Evolutionary conservation across 2,329 filamentous ascomycete species (phyloP), one percentile per base, ranked within the genome.

Genomic region (Penicillium sp.): DNA sequence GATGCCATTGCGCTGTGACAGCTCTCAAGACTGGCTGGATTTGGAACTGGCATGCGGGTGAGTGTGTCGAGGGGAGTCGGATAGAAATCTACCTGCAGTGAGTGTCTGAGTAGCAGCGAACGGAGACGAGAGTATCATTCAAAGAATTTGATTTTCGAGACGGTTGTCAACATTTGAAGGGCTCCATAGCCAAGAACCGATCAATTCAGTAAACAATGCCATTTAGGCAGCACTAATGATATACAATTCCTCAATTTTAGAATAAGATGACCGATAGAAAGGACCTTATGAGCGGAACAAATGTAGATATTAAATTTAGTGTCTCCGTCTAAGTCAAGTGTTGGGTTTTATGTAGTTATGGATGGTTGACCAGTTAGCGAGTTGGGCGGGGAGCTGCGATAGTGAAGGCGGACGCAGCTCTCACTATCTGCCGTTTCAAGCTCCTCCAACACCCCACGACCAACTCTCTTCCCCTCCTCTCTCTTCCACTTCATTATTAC

Each of bases 371-470:
- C 48, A 50, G 48, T 50, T 50, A 37, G 48, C 48, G 48, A 14
- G 23, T 26, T 25, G 37, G 16, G 48, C 35, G 48, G 48, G 33
- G 48, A 50, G 35, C 47, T 37, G 16, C 26, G 45, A 27, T 47
- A 54, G 43, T 48, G 50, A 64, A 63, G 61, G 58, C 61, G 64
- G 63, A 60, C 55, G 29, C 53, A 58, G 46, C 55, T 62, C 53
- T 56, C 48, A 54, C 50, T 54, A 50, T 54, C 58, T 58, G 27
- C 46, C 59, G 55, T 29, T 44, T 54, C 53, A 46, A 66, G 59
- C 64, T 63, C 64, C 57, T 62, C 56, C 62, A 62, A 59, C 58
- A 59, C 55, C 57, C 61, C 58, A 55, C 61, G 47, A 54, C 39
- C 45, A 50, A 44, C 25, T 37, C 10, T 39, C 42, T 54, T 45